Conservation (phyloP, 2,329 filamentous ascomycete species). For the Fusarium globosum region DNA sequence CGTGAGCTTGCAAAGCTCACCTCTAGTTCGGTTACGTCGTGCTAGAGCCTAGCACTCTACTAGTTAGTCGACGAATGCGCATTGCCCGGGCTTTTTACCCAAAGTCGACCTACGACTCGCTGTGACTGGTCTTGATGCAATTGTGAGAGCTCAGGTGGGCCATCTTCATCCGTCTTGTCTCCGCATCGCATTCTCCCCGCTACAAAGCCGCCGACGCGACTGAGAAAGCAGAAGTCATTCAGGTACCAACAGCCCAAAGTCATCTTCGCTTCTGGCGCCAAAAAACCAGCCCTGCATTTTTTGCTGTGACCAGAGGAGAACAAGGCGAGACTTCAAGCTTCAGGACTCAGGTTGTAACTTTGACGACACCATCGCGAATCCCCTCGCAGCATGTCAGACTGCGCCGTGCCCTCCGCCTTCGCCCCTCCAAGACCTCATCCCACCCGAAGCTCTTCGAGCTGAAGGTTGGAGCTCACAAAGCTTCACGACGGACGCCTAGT, state of each 20-base stretch:
- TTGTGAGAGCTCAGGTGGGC: conserved; percentile 22
- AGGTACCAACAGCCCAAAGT: conserved; percentile 14
- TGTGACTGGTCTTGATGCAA: conserved; percentile 6
- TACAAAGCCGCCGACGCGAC: conserved; percentile 27
- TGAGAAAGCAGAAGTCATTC: conserved; percentile 12
- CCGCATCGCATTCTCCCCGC: conserved; percentile 32
- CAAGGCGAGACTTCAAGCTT: conserved; percentile 3
- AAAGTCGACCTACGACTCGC: not conserved
- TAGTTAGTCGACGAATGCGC: conserved; percentile 8
- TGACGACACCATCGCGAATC: conserved; percentile 14
- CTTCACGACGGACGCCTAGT: conserved; percentile 6
- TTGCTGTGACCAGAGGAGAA: not conserved
- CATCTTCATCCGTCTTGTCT: conserved; percentile 13
- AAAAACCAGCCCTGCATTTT: not conserved
- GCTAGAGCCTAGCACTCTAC: conserved; percentile 12
- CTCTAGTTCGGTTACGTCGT: conserved; percentile 19
- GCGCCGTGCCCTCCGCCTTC: conserved; percentile 33
- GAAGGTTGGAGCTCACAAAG: conserved; percentile 23
- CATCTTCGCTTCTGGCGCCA: not conserved
- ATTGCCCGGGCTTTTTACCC: not conserved
- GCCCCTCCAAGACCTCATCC: conserved; percentile 35
- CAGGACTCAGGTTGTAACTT: conserved; percentile 25
- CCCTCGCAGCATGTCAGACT: conserved; percentile 45
- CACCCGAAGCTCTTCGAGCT: conserved; percentile 31
- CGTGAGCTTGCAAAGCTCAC: conserved; percentile 21